Evolutionary conservation across 306 rosid species (phyloP), one percentile per base, ranked within the genome.

Genomic region (Acmispon strigosus): DNA sequence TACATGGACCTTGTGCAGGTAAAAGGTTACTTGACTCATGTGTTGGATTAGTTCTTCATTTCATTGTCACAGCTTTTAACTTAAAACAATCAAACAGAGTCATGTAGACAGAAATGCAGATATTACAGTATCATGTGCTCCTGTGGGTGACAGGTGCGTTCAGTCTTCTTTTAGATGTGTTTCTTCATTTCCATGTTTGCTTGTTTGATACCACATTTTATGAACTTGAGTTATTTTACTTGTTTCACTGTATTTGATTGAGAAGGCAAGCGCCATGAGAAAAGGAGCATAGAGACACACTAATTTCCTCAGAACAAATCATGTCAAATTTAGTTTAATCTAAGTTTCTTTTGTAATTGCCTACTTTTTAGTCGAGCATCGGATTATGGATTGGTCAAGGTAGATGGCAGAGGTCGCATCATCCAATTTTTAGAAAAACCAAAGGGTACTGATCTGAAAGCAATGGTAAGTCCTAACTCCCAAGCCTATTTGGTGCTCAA

Each of bases 1-100:
- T 93, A 93, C 75, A 87, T 84, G 92, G 92, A 93, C 68, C 87
- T 93, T 41, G 79, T 93, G 84, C 98, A 88, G 94, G 98, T 93
- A 81, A 42, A 64, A 17, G 7, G 7, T 51, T 59, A 45, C 69
- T 14, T 56, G 15, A 13, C 72, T 62, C 6, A 10, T 45, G 13
- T 15, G 13, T 14, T 53, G 8, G 63, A 61, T 57, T 75, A 9
- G 34, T 54, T 58, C 61, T 32, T 44, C 57, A 24, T 48, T 78
- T 47, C 56, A 62, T 70, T 61, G 43, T 50, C 34, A 10, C 49
- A 6, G 2, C 12, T 63, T 62, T 62, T 62, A 57, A 75, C 52
- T 65, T 74, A 8, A 78, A 20, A 27, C 56, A 56, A 69, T 24
- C 74, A 19, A 17, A 17, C 90, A 93, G 98, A 88, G 83, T 60